Base-by-base conservation (phyloP, 202 grass and related monocot species). In the Zizania palustris region DNA sequence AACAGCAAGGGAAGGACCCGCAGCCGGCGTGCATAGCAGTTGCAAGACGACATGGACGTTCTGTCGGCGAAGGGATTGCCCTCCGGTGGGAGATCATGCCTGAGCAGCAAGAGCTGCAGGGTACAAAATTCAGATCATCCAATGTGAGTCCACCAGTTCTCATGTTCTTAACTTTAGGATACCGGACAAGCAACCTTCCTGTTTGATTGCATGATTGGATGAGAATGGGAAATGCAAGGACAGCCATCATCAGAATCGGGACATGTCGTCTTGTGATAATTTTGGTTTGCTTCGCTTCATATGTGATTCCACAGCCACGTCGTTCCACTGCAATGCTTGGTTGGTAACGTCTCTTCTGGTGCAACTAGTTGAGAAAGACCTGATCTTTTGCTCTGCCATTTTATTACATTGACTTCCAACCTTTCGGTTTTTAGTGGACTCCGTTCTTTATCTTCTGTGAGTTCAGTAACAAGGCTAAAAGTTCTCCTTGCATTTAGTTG, bases 91-190 rank as follows among this genome's bases (percentile, higher is more conserved):
- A 86, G 78, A 79, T 76, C 89, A 11, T 87, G 90, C 61, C 70
- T 84, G 72, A 78, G 89, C 59, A 67, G 63, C 51, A 88, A 81
- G 67, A 86, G 57, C 4, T 76, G 72, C 57, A 79, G 83, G 54
- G 80, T 74, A 83, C 90, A 63, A 71, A 84, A 85, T 57, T 68
- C 82, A 21, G 80, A 84, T 45, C 71, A 82, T 90, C 83, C 93
- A 35, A 78, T 94, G 81, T 81, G 82, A 77, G 65, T 35, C 22
- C 44, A 67, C 21, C 71, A 64, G 38, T 39, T 21, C 12, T 63
- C 44, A 61, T 19, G 38, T 63, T 76, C 45, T 72, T 41, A 58
- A 28, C 39, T 71, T 65, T 69, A 69, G 83, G 76, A 71, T 87
- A 61, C 71, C 22, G 22, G 48, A 40, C 49, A 83, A 67, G 58